Evolutionary conservation across 257 asterid species (phyloP).

Genomic region (Misopates orontium): DNA sequence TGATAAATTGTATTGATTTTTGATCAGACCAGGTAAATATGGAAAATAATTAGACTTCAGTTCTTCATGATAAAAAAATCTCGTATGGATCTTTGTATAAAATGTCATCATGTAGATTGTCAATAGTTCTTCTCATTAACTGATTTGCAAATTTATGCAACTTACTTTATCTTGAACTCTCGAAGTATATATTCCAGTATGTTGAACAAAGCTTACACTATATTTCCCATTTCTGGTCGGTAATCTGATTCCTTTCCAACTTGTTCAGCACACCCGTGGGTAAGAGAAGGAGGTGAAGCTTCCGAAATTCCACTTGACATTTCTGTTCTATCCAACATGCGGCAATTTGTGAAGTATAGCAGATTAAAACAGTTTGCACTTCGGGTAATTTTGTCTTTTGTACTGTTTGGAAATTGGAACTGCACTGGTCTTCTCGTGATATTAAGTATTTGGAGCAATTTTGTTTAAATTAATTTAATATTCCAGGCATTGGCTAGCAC

Average conservation of each 20-base stretch:
- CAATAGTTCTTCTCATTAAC: too few relatives aligned
- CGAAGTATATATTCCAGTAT: not conserved
- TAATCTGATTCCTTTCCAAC: slow-evolving; percentile 20
- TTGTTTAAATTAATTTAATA: slow-evolving; percentile 15
- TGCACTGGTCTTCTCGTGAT: slow-evolving; percentile 3
- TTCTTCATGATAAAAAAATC: too few relatives aligned
- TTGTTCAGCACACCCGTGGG: slow-evolving; percentile 95
- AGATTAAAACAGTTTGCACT: slow-evolving; percentile 96
- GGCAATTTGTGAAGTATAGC: slow-evolving; percentile 88
- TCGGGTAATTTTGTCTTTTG: slow-evolving; percentile 52
- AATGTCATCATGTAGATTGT: too few relatives aligned
- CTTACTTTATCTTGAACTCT: too few relatives aligned
- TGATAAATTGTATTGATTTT: too few relatives aligned
- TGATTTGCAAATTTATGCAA: too few relatives aligned
- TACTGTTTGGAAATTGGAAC: slow-evolving; percentile 14
- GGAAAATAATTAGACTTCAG: too few relatives aligned
- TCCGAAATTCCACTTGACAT: slow-evolving; percentile 97
- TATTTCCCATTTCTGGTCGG: slow-evolving; percentile 1
- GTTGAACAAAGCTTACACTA: not conserved
- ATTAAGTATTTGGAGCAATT: not conserved
- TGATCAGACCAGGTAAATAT: too few relatives aligned
- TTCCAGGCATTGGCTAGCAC: slow-evolving; percentile 94
- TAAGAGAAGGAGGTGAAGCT: slow-evolving; percentile 98
- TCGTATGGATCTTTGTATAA: too few relatives aligned
- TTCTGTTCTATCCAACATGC: slow-evolving; percentile 85